Base-by-base conservation (phyloP, 768 basidiomycete genomes). In the Hirschioporus abietinus region DNA sequence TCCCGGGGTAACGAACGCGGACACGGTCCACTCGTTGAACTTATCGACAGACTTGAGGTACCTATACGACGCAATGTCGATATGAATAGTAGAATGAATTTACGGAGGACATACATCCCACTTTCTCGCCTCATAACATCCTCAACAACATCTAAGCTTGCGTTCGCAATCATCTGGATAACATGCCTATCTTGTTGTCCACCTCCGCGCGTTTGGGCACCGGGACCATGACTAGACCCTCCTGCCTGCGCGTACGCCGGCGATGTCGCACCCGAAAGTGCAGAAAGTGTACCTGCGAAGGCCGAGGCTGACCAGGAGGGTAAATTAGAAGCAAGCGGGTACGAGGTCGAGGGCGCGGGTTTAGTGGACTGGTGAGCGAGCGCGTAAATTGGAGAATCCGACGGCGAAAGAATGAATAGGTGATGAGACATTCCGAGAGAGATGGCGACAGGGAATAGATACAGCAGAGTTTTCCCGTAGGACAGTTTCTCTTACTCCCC, bases 21-120 rank as follows among this genome's bases (percentile, higher is more conserved):
- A 99, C 23, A 99, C 89, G 1, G 88, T 96, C 97, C 97, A 99
- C 75, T 99, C 97, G 74, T 99, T 98, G 79, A 98, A 97, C 80
- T 91, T 93, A 83, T 99, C 97, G 67, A 99, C 88, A 20, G 89
- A 86, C 75, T 96, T 96, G 66, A 98, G 82, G 77, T 98, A 98
- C 91, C 97, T 99, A 74, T 57, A 60, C 30, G 30, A 26, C 26
- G 64, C 75, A 26, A 67, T 66, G 60, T 10, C 65, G 8, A 27
- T 12, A 34, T 20, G 25, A 12, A 27, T 30, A 6, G n/a, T 25
- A 52, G 4, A 30, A 63, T 52, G 67, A 61, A 7, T 64, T 60
- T 52, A 25, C 18, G 52, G 23, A 42, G n/a, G 52, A 81, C 89
- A 71, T 77, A 92, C 93, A 94, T 94, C 68, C 83, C 79, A 69